Conservation (phyloP, 164 flowering plant genomes). For the Stephania japonica region DNA sequence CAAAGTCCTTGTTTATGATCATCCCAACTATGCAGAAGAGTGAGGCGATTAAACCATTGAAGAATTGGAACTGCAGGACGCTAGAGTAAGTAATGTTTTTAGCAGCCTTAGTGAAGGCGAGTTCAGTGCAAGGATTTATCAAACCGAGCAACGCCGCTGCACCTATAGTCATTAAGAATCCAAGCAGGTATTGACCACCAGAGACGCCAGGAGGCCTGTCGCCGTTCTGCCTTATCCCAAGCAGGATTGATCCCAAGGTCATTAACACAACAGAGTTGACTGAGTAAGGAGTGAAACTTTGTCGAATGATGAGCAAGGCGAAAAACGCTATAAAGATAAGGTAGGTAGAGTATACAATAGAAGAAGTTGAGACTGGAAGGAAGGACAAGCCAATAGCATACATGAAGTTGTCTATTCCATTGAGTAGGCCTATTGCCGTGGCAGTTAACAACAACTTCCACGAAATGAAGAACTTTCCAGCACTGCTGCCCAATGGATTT, state of each 20-base stretch:
- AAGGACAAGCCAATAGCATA: slow-evolving; percentile 10
- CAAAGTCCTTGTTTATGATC: slow-evolving; percentile 7
- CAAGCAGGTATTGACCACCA: slow-evolving; percentile 4
- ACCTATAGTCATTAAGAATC: slow-evolving; percentile 5
- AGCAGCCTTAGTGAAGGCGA: not conserved
- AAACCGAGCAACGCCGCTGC: not conserved
- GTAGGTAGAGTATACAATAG: slow-evolving; percentile 7
- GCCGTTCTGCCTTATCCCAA: slow-evolving; percentile 9
- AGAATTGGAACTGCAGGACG: slow-evolving; percentile 9
- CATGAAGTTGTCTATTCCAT: slow-evolving; percentile 9
- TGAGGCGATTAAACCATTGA: not conserved
- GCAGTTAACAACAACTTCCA: not conserved
- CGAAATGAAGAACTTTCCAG: not conserved
- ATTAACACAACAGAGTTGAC: slow-evolving; percentile 9
- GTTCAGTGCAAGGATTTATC: slow-evolving; percentile 8
- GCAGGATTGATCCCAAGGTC: slow-evolving; percentile 10
- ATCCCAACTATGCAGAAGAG: slow-evolving; percentile 10
- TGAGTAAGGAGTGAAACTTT: slow-evolving; percentile 10
- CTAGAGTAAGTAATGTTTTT: not conserved
- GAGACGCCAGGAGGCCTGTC: slow-evolving; percentile 7
- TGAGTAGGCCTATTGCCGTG: not conserved
- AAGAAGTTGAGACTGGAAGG: slow-evolving; percentile 13
- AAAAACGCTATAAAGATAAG: slow-evolving; percentile 11
- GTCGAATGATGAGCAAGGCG: slow-evolving; percentile 6
- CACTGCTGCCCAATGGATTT: not conserved